Conservation (phyloP, 2,329 filamentous ascomycete species). For the Lojkania enalia region DNA sequence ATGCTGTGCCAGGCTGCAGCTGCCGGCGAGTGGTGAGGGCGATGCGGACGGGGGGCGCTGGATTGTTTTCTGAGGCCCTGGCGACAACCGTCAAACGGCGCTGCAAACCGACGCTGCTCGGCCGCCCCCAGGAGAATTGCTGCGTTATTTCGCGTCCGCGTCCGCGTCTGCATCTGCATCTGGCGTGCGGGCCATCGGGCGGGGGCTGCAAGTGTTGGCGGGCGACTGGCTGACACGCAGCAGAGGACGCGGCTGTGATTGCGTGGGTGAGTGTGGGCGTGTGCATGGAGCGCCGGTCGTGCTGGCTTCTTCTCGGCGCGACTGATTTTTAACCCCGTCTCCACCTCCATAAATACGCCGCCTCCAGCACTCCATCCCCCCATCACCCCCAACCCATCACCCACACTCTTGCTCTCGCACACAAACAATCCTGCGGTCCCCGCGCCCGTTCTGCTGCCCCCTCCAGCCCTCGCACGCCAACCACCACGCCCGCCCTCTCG, state of each 20-base stretch:
- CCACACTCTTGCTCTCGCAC: slow-evolving; percentile 1
- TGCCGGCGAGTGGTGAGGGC: no score
- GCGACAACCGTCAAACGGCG: no score
- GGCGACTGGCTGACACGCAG: slow-evolving; percentile 1
- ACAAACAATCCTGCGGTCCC: slow-evolving; percentile 1
- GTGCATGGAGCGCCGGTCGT: no score
- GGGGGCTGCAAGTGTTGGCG: neutral
- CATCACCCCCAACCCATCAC: slow-evolving; percentile 2
- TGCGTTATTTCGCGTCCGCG: no score
- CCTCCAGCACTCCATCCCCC: neutral
- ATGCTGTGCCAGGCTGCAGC: no score
- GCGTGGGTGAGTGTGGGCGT: neutral
- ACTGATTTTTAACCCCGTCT: neutral
- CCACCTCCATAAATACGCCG: slow-evolving; percentile 7
- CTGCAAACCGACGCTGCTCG: no score
- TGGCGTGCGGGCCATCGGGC: neutral
- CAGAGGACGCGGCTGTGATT: slow-evolving; percentile 1
- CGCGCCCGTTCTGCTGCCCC: slow-evolving; percentile 1
- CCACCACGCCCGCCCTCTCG: slow-evolving; percentile 5
- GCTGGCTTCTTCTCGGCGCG: slow-evolving; percentile 4
- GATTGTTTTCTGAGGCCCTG: no score
- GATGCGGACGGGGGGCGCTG: no score
- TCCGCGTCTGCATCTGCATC: no score
- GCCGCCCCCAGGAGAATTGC: no score
- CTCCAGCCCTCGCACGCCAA: neutral